Percentiles rank a stretch among this genome's conserved stretches.
These are phyloP conservation scores for Stropharia rugosoannulata DNA, from an alignment of 768 basidiomycete genomes.

Conservation along the genomic window DNA sequence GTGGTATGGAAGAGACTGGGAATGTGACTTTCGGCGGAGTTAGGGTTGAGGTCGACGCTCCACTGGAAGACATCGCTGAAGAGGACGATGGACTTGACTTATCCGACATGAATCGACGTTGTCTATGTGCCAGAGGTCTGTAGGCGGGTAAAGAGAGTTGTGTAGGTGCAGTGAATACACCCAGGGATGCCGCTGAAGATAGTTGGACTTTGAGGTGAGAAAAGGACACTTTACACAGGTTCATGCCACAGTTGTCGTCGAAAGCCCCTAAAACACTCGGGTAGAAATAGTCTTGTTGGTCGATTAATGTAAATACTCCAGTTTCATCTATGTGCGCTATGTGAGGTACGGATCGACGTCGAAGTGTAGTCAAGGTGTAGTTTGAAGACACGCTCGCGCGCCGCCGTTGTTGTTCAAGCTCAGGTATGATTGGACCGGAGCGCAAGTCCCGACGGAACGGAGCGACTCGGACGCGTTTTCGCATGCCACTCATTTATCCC, in stretches of 20 bases:
- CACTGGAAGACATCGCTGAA: constrained; percentile 10
- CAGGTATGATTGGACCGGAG: too few species aligned
- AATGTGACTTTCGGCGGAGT: constrained; percentile 32
- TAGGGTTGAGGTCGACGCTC: constrained; percentile 4
- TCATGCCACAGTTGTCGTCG: constrained; percentile 15
- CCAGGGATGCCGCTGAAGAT: not conserved
- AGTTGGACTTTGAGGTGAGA: constrained; percentile 4
- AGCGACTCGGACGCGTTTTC: too few species aligned
- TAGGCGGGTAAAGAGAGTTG: not conserved
- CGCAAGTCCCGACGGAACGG: too few species aligned
- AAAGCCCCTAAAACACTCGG: not conserved
- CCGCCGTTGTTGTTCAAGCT: not conserved
- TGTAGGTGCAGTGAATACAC: not conserved
- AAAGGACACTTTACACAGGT: constrained; percentile 12
- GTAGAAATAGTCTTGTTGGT: not conserved
- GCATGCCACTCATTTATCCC: too few species aligned
- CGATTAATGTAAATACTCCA: too few species aligned
- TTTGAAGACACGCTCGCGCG: not conserved
- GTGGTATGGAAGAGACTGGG: constrained; percentile 54
- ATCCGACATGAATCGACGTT: constrained; percentile 15
- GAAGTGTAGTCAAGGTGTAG: too few species aligned
- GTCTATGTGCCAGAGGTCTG: not conserved
- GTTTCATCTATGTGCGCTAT: too few species aligned
- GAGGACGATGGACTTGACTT: constrained; percentile 23
- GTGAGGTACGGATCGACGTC: too few species aligned